Percentiles rank a stretch among this genome's conserved stretches.
phyloP scores from a whole-genome alignment of 768 basidiomycete species.

The Lactifluus hygrophoroides region DNA sequence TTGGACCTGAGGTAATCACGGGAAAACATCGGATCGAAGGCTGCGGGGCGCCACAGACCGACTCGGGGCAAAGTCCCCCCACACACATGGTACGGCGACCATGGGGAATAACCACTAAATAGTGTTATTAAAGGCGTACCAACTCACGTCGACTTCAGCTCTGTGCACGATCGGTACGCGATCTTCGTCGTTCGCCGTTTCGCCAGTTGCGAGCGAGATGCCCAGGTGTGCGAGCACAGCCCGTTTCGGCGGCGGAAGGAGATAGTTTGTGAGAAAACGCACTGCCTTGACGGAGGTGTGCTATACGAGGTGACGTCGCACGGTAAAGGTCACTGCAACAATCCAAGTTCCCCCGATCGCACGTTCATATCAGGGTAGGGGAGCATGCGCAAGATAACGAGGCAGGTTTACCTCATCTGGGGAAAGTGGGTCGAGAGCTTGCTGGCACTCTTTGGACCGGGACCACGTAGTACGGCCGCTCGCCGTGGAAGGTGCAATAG shows the following conservation, averaged over 20 bases:
- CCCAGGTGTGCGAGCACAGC: slow-evolving; percentile 71
- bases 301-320: slow-evolving; percentile 47
- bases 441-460: background rate
- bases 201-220: slow-evolving; percentile 58
- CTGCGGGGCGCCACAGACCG: no score
- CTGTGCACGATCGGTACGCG: slow-evolving; percentile 50
- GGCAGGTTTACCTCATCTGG: slow-evolving; percentile 30
- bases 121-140: slow-evolving; percentile 2
- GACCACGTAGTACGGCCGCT: slow-evolving; percentile 17
- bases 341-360: slow-evolving; percentile 40
- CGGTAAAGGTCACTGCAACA: slow-evolving; percentile 47
- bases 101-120: no score
- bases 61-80: no score
- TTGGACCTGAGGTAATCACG: no score
- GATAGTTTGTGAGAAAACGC: slow-evolving; percentile 60
- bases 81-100: no score
- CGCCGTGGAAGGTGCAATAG: slow-evolving; percentile 24
- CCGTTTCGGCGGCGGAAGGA: slow-evolving; percentile 67
- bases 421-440: slow-evolving; percentile 27
- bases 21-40: no score
- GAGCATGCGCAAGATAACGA: background rate
- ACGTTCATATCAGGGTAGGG: background rate
- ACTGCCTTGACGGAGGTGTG: slow-evolving; percentile 53
- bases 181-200: slow-evolving; percentile 36
- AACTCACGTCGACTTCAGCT: slow-evolving; percentile 68